Percentiles rank a stretch among this genome's conserved stretches.
Evolutionary conservation across 2,329 filamentous ascomycete species (phyloP).

Genomic region (Trichoderma gracile): DNA sequence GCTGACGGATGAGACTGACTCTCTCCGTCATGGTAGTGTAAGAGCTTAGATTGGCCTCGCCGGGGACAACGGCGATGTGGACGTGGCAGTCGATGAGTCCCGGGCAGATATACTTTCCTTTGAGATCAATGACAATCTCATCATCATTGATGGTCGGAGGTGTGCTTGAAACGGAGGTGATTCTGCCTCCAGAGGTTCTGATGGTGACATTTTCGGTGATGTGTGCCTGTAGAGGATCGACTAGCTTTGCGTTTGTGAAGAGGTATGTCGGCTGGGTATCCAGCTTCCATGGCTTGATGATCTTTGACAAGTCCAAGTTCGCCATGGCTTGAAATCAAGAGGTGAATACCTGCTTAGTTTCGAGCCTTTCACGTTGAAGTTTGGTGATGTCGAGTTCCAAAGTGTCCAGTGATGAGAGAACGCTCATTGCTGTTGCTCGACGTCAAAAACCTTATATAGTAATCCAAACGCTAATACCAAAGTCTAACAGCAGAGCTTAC

Average conservation of each 20-base stretch:
- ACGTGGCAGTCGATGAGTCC: conserved; percentile 39
- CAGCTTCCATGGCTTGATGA: conserved; percentile 31
- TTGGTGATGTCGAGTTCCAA: not conserved
- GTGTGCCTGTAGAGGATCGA: conserved; percentile 43
- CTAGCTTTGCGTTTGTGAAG: conserved; percentile 47
- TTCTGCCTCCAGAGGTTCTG: conserved; percentile 31
- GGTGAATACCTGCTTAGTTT: not conserved
- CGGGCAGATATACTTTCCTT: conserved; percentile 35
- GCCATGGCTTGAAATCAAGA: not conserved
- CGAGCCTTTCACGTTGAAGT: not conserved
- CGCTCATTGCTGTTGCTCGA: too few species aligned
- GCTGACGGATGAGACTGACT: conserved; percentile 47
- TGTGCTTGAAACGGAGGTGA: not conserved
- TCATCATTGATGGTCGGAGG: not conserved
- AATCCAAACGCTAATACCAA: not conserved
- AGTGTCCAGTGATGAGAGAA: not conserved
- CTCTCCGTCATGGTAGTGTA: conserved; percentile 36
- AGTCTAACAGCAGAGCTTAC: not conserved
- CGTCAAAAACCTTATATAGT: not conserved
- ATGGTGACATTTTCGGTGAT: conserved; percentile 38
- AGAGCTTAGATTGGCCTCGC: conserved; percentile 33
- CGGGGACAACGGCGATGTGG: conserved; percentile 37
- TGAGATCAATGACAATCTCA: conserved; percentile 29
- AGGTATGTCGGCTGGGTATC: conserved; percentile 32
- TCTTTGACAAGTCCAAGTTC: conserved; percentile 9